Base-by-base conservation (phyloP, 2,329 filamentous ascomycete species). In the Stylonectria norvegica region DNA sequence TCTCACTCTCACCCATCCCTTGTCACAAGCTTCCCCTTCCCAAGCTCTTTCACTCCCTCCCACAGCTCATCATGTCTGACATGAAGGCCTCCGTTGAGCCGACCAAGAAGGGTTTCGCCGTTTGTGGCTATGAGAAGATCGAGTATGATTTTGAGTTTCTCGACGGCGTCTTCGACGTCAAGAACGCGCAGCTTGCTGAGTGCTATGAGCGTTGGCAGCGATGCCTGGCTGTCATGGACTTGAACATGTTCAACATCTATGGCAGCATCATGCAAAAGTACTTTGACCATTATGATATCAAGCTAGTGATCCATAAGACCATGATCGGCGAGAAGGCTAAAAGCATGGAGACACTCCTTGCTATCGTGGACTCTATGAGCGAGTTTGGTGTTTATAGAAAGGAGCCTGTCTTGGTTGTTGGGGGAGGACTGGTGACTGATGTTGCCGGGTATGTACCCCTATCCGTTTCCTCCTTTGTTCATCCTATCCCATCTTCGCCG, bases 311-410 rank as follows among this genome's bases (percentile, higher is more conserved):
- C 34, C 82, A 86, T 65, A 80, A 83, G 70, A 86, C 81, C 44
- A 83, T 81, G 68, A 85, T 87, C 59, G 83, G 83, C 10, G 83
- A 87, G 60, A 86, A 86, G 65, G 82, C 82, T 29, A 87, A 87
- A 72, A 82, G 77, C 1, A 82, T 87, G 55, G 78, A 85, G 19
- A 86, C 82, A 0, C 71, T 86, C 43, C 62, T 85, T 36, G 77
- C 72, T 50, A 86, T 87, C 52, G 81, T 84, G 38, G 81, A 86
- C 58, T 83, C 81, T 3, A 86, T 87, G 82, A 86, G 72, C 41
- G 79, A 85, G 17, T 86, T 87, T 57, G 83, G 83, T 19, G 79
- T 85, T 40, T 82, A 77, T 51, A 72, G 81, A 51, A 85, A 83
- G 76, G 78, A 84, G 60, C 80, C 80, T 14, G 78, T 83, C 9